phyloP scores from a whole-genome alignment of 495 filamentous ascomycete species.

The Talaromyces ruber region DNA sequence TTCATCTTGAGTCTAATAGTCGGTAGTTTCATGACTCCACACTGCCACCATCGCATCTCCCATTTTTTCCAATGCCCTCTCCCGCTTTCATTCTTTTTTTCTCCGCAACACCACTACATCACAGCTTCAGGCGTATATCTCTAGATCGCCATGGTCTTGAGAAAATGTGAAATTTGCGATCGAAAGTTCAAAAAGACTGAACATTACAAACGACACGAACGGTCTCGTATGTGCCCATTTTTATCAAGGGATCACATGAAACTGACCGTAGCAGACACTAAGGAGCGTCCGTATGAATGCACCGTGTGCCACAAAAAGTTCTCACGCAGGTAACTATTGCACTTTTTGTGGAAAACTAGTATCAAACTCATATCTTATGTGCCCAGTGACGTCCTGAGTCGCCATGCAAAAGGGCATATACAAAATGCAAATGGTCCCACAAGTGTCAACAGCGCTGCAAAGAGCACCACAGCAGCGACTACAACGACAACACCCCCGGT shows the following conservation, averaged over 20 bases:
- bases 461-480: slow-evolving; percentile 6
- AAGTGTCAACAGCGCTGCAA: slow-evolving; percentile 16
- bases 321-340: slow-evolving; percentile 36
- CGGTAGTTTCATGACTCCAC: background rate
- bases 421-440: slow-evolving; percentile 13
- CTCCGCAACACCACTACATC: background rate
- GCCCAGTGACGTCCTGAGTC: slow-evolving; percentile 42
- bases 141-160: slow-evolving; percentile 33
- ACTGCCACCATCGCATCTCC: slow-evolving; percentile 6
- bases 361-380: background rate
- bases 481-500: background rate
- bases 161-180: slow-evolving; percentile 43
- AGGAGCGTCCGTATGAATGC: slow-evolving; percentile 46
- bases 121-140: slow-evolving; percentile 9
- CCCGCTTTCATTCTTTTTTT: slow-evolving; percentile 10
- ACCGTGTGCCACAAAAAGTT: slow-evolving; percentile 44
- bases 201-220: slow-evolving; percentile 46
- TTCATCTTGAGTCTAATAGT: background rate
- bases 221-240: slow-evolving; percentile 35
- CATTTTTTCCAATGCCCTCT: slow-evolving; percentile 13
- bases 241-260: background rate
- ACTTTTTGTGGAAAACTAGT: background rate
- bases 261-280: slow-evolving; percentile 31
- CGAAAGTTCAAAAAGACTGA: slow-evolving; percentile 47
- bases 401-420: slow-evolving; percentile 41